Evolutionary conservation across 768 basidiomycete genomes (phyloP).

Genomic region (Boletus pseudo-olivaceus): DNA sequence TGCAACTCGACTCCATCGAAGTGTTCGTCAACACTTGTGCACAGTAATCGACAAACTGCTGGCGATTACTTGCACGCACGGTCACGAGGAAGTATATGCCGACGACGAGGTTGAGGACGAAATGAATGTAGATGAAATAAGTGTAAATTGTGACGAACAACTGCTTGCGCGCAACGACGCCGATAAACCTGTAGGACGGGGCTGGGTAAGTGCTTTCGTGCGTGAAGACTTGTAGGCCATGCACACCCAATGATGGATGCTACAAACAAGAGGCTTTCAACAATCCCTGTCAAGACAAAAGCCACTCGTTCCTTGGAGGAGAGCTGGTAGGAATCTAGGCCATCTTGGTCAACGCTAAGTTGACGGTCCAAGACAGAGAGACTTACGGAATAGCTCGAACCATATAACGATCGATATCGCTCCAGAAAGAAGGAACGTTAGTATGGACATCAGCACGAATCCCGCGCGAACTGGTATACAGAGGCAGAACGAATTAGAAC

Average conservation of each 20-base stretch:
- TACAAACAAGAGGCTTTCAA: slow-evolving; percentile 51
- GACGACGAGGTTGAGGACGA: slow-evolving; percentile 51
- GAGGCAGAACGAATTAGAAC: slow-evolving; percentile 55
- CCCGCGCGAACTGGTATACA: slow-evolving; percentile 63
- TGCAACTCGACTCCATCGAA: slow-evolving; percentile 44
- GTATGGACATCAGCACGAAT: slow-evolving; percentile 50
- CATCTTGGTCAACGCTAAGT: not conserved
- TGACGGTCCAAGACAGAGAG: not conserved
- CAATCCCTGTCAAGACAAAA: slow-evolving; percentile 49
- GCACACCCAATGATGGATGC: slow-evolving; percentile 55
- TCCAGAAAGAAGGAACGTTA: slow-evolving; percentile 54
- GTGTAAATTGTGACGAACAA: slow-evolving; percentile 54
- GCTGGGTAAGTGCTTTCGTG: not conserved
- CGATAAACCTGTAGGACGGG: slow-evolving; percentile 47
- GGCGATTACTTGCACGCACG: slow-evolving; percentile 44
- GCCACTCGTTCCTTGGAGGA: slow-evolving; percentile 33
- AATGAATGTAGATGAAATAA: slow-evolving; percentile 55
- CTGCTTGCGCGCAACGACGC: slow-evolving; percentile 61
- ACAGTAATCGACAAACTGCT: slow-evolving; percentile 44
- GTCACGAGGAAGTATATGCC: slow-evolving; percentile 50
- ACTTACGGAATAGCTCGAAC: slow-evolving; percentile 61
- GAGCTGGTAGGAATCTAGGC: slow-evolving; percentile 33
- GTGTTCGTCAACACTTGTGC: slow-evolving; percentile 40
- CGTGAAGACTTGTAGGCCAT: not conserved
- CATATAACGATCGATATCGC: slow-evolving; percentile 52